Percentiles rank a stretch among this genome's conserved stretches.
These are phyloP conservation scores for Leccinum arenicola DNA, from an alignment of 768 basidiomycete genomes.

Conservation along the genomic window DNA sequence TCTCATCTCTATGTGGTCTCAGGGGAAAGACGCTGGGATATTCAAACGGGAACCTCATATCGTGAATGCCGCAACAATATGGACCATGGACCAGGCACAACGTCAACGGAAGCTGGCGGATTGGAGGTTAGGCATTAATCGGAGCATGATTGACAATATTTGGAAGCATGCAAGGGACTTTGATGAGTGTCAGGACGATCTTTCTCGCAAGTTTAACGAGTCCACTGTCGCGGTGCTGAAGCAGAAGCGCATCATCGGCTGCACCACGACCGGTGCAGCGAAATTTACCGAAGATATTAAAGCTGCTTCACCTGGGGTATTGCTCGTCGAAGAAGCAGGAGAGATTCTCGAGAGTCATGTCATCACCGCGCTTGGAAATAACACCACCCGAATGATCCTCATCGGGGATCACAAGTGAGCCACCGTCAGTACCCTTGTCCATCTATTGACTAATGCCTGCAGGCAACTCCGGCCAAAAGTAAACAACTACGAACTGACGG, in stretches of 20 bases:
- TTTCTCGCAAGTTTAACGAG: conserved; percentile 37
- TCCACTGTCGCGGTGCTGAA: conserved; percentile 34
- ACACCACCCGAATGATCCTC: conserved; percentile 54
- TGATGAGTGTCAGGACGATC: conserved; percentile 35
- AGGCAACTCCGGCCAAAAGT: conserved; percentile 76
- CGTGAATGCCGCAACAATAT: conserved; percentile 28
- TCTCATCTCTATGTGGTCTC: conserved; percentile 47
- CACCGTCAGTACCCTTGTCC: neutral
- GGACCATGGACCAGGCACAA: conserved; percentile 32
- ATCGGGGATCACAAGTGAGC: conserved; percentile 74
- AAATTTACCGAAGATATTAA: conserved; percentile 51
- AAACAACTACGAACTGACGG: conserved; percentile 59
- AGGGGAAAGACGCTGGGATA: conserved; percentile 43
- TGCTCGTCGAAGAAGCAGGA: conserved; percentile 72
- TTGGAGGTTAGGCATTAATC: conserved; percentile 38
- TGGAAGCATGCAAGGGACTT: conserved; percentile 35
- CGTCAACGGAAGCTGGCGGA: conserved; percentile 27
- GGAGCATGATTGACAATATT: conserved; percentile 35
- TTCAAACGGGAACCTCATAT: conserved; percentile 32
- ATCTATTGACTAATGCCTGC: neutral
- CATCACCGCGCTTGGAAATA: conserved; percentile 49
- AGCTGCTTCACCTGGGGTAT: conserved; percentile 45
- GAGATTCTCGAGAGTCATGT: conserved; percentile 71
- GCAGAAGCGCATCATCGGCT: conserved; percentile 57
- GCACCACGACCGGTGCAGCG: conserved; percentile 69